phyloP scores from a whole-genome alignment of 352 stramenopile genomes.

The Globisporangium uncinulatum region DNA sequence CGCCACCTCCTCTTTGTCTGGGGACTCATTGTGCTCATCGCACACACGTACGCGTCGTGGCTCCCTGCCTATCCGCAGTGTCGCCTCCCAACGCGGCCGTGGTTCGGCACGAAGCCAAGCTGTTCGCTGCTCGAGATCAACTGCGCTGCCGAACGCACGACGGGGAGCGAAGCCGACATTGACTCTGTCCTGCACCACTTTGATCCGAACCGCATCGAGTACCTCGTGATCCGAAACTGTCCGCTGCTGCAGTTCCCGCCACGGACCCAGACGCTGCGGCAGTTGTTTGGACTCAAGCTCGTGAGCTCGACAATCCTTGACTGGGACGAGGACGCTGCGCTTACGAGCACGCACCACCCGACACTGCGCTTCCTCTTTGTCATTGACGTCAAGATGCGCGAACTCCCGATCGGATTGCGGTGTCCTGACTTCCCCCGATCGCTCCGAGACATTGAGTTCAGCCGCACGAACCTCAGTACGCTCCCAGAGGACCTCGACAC shows the following conservation, averaged over 20 bases:
- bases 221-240: slow-evolving; percentile 13
- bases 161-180: background rate
- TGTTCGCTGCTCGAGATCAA: slow-evolving; percentile 11
- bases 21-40: slow-evolving; percentile 17
- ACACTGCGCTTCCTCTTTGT: slow-evolving; percentile 7
- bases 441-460: slow-evolving; percentile 6
- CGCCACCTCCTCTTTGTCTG: slow-evolving; percentile 19
- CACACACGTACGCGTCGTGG: slow-evolving; percentile 18
- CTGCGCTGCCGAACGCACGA: slow-evolving; percentile 1
- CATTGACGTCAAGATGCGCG: slow-evolving; percentile 6
- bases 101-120: slow-evolving; percentile 6
- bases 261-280: background rate
- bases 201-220: slow-evolving; percentile 6
- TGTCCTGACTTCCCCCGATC: slow-evolving; percentile 5
- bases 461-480: slow-evolving; percentile 1
- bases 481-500: slow-evolving; percentile 4
- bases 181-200: background rate
- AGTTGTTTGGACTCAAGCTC: slow-evolving; percentile 14
- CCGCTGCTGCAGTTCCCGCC: slow-evolving; percentile 5
- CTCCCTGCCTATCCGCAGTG: slow-evolving; percentile 22
- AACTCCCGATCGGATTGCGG: slow-evolving; percentile 10
- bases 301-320: slow-evolving; percentile 14
- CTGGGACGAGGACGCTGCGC: slow-evolving; percentile 9
- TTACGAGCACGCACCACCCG: slow-evolving; percentile 9
- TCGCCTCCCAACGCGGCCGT: slow-evolving; percentile 13